These are phyloP conservation scores for Alternaria hordeiaustralica DNA, from an alignment of 2,329 filamentous ascomycete genomes.

Conservation along the genomic window DNA sequence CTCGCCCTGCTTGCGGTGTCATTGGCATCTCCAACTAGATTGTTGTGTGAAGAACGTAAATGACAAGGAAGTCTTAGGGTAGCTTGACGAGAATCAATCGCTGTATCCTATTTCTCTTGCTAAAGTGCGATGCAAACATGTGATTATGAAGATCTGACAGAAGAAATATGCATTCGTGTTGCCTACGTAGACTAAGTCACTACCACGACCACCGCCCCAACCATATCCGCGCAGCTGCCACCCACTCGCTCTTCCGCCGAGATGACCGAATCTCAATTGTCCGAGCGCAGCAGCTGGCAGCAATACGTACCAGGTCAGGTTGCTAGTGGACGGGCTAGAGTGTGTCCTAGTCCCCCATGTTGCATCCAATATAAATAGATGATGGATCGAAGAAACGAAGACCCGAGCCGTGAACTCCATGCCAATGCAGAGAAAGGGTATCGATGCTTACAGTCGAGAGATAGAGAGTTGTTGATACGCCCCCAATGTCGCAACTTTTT, in stretches of 20 bases:
- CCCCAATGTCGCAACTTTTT: background rate
- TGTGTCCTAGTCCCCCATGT: background rate
- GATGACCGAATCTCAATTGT: slow-evolving; percentile 10
- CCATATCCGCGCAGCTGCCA: background rate
- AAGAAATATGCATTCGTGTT: background rate
- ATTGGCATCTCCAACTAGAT: slow-evolving; percentile 74
- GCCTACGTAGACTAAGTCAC: background rate
- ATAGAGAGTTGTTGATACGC: background rate
- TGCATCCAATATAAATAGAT: background rate
- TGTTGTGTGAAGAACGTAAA: background rate
- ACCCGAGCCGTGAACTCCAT: slow-evolving; percentile 2
- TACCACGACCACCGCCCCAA: background rate
- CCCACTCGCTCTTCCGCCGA: background rate
- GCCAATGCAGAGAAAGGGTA: slow-evolving; percentile 6
- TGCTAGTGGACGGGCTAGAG: background rate
- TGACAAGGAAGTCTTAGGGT: background rate
- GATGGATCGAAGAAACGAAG: background rate
- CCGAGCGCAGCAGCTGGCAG: background rate
- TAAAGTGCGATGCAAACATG: no score
- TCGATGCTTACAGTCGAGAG: slow-evolving; percentile 8
- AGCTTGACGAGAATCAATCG: background rate
- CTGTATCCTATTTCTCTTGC: background rate
- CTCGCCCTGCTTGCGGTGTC: slow-evolving; percentile 93
- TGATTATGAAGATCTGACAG: background rate
- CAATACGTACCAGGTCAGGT: background rate